Base-by-base conservation (phyloP, 768 basidiomycete species). In the Boletus patriciae region DNA sequence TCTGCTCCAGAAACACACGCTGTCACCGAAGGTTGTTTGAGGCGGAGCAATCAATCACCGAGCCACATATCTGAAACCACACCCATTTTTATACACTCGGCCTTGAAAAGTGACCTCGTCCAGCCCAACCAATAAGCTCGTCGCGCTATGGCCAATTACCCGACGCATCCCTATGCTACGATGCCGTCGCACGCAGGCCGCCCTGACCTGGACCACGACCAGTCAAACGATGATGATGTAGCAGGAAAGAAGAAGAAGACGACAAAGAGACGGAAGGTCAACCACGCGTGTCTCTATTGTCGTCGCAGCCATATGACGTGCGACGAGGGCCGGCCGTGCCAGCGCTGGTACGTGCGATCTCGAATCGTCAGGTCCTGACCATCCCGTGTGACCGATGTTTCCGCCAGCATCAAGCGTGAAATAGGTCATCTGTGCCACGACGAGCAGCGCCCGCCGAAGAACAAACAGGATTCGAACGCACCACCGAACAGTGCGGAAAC, bases 341-440 rank as follows among this genome's bases (percentile, higher is more conserved):
- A 94, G 65, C 85, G 95, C 63, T 96, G 94, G 94, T 94, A 69
- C 72, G 90, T 65, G 37, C n/a, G 43, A 59, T 56, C 53, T 55
- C n/a, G 50, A 43, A 59, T 62, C 53, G 44, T 46, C 37, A 25
- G 54, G 3, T 15, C 38, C n/a, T 37, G 16, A 31, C 11, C 45
- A 61, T 18, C 51, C 52, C 48, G 9, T 8, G 46, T 63, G 36
- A 53, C 52, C 41, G 54, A 52, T 53, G 19, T 31, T n/a, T 57
- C 50, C 25, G 31, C 47, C 64, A 95, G 94, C 66, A 92, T 98
- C 66, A 98, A 98, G 72, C 86, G 96, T 38, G 95, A 98, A 72
- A 98, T 98, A 58, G 92, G 93, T 0, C 93, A 97, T 75, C 78
- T 96, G 15, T 97, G 94, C 66, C 90, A 92, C 63, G 95, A 96